Percentiles rank a stretch among this genome's conserved stretches.
Conservation (phyloP, 768 basidiomycete species). For the Antrodiella citrinella region DNA sequence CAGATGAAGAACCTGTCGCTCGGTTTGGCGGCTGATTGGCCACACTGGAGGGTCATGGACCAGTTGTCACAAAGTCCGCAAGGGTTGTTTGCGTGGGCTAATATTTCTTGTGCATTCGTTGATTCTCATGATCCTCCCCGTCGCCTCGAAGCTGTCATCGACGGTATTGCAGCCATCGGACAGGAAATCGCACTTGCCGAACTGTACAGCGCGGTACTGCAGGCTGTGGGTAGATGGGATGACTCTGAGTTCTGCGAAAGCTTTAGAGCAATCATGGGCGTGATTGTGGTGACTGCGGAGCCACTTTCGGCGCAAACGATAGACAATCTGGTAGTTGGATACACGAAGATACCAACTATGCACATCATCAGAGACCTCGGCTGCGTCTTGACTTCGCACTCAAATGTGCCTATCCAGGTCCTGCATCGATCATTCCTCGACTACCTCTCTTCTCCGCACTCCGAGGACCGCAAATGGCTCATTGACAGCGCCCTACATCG, state of each 20-base stretch:
- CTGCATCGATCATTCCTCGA: neutral
- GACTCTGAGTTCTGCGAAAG: neutral
- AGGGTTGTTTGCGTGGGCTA: neutral
- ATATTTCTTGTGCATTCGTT: neutral
- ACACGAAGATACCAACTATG: neutral
- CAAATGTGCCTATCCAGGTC: neutral
- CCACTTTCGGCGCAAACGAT: neutral
- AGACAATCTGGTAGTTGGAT: neutral
- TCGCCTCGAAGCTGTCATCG: neutral
- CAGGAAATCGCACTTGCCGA: neutral
- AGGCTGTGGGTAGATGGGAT: neutral
- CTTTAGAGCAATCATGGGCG: neutral
- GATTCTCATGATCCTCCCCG: neutral
- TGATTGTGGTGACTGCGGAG: neutral
- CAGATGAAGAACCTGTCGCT: neutral
- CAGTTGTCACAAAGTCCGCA: neutral
- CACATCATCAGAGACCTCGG: neutral
- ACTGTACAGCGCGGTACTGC: neutral
- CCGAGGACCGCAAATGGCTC: neutral
- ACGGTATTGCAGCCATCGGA: neutral
- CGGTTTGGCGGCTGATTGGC: neutral
- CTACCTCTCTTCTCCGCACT: neutral
- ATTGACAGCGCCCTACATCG: neutral
- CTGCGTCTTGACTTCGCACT: neutral
- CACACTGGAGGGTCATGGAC: neutral